These are phyloP conservation scores for Metschnikowia aberdeeniae DNA, from an alignment of 805 yeast genomes.

Conservation along the genomic window DNA sequence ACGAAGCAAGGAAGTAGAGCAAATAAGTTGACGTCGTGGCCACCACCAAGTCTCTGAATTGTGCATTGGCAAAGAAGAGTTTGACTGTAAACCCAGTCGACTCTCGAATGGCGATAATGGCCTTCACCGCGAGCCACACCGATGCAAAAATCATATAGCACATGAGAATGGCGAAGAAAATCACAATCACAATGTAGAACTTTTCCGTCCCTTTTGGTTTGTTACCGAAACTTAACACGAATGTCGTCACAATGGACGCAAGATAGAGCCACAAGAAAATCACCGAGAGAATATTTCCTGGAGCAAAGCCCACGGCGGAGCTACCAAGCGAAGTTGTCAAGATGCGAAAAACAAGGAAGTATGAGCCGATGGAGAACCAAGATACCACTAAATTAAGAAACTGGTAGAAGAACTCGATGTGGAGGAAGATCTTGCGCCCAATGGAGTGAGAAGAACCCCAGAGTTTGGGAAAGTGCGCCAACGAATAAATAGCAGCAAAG, in stretches of 20 bases:
- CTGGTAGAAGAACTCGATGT: conserved; percentile 55
- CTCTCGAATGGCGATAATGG: conserved; percentile 36
- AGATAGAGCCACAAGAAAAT: conserved; percentile 52
- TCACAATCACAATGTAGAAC: conserved; percentile 49
- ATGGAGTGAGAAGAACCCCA: conserved; percentile 53
- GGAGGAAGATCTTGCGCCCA: conserved; percentile 47
- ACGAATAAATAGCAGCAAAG: conserved; percentile 57
- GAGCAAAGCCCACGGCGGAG: conserved; percentile 36
- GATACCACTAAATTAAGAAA: conserved; percentile 50
- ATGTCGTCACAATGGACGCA: conserved; percentile 55
- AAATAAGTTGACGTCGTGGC: conserved; percentile 61
- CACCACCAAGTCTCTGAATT: conserved; percentile 49
- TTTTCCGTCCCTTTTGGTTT: conserved; percentile 58
- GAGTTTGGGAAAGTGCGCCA: conserved; percentile 52
- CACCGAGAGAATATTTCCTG: conserved; percentile 47
- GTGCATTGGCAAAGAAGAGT: conserved; percentile 44
- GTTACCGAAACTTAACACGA: conserved; percentile 61
- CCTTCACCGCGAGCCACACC: conserved; percentile 52
- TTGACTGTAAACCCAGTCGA: conserved; percentile 39
- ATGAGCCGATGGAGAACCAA: conserved; percentile 64
- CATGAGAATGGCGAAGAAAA: conserved; percentile 58
- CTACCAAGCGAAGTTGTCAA: conserved; percentile 50
- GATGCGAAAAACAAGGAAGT: conserved; percentile 58
- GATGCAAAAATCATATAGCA: conserved; percentile 57
- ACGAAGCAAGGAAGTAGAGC: conserved; percentile 53